Base-by-base conservation (phyloP, 305 asterid genomes). In the Plantago rigida region DNA sequence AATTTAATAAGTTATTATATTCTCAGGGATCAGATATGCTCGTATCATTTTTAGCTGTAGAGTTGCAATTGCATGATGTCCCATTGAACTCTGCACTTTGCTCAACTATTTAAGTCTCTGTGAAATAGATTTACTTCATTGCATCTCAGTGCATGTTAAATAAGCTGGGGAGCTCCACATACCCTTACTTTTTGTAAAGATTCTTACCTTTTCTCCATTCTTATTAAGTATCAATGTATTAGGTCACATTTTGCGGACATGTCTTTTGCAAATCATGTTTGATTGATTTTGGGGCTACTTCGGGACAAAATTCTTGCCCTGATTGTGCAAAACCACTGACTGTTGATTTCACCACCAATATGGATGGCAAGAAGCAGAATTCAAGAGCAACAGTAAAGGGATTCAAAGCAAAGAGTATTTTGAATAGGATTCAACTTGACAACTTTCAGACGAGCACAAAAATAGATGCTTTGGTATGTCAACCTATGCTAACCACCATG, bases 391-490 rank as follows among this genome's bases (percentile, higher is more conserved):
- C 81, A 60, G 58, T 87, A 52, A 84, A 84, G 76, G 97, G 96
- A 59, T 87, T 85, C 72, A 84, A 82, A 78, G 58, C 89, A 10
- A 78, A 96, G 13, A 90, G 97, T 71, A 90, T 90, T 75, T 78
- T 90, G 74, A 87, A 90, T 59, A 81, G 97, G 75, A 82, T 90
- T 63, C 75, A 71, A 74, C 84, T 90, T 19, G 74, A 78, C 62
- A 77, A 84, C 72, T 91, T 87, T 75, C 96, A 84, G 81, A 81
- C 94, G 41, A 87, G 98, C 68, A 91, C 95, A 67, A 91, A 91
- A 79, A 87, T 91, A 68, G 98, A 91, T 69, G 98, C 98, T 59
- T 72, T 91, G 94, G 98, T 86, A 84, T 70, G 85, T 69, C 14
- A 24, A 22, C n/a, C 11, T 3, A 9, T 52, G 28, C 13, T 24